A percentile compares a stretch with the other conserved stretches of the same genome.
phyloP scores from a whole-genome alignment of 352 stramenopile species.

The Globisporangium polare region DNA sequence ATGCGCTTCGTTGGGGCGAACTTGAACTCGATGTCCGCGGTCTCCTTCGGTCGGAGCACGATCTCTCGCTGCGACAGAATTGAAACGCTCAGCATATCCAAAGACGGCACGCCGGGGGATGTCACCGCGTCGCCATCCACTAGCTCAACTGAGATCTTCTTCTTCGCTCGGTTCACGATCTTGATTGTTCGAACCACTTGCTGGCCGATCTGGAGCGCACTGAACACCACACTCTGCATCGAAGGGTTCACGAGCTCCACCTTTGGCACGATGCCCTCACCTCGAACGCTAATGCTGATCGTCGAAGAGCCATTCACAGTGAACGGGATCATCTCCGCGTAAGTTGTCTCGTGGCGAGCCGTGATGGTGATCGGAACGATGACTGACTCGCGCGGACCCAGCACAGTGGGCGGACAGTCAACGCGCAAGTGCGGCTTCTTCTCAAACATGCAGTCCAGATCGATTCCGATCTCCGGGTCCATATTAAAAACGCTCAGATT shows the following conservation, averaged over 20 bases:
- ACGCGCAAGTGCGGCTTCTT: slow-evolving; percentile 86
- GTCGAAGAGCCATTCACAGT: slow-evolving; percentile 87
- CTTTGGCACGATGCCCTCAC: slow-evolving; percentile 70
- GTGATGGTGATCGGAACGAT: slow-evolving; percentile 86
- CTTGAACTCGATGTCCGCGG: slow-evolving; percentile 61
- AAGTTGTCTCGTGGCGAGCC: slow-evolving; percentile 74
- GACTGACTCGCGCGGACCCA: slow-evolving; percentile 75
- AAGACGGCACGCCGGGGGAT: slow-evolving; percentile 19
- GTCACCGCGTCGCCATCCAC: slow-evolving; percentile 20
- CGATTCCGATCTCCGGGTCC: slow-evolving; percentile 72
- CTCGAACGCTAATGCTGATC: slow-evolving; percentile 65
- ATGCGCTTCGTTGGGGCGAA: slow-evolving; percentile 72
- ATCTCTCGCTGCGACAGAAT: slow-evolving; percentile 68
- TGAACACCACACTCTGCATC: slow-evolving; percentile 82
- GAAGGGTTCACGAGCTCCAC: slow-evolving; percentile 87
- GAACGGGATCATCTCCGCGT: slow-evolving; percentile 88
- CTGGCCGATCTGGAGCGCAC: slow-evolving; percentile 80
- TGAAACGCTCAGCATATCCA: slow-evolving; percentile 48
- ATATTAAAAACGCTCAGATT: slow-evolving; percentile 85
- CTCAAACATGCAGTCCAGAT: slow-evolving; percentile 89
- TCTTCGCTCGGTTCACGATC: slow-evolving; percentile 85
- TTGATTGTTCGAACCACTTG: slow-evolving; percentile 62
- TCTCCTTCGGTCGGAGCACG: slow-evolving; percentile 73
- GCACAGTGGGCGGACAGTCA: slow-evolving; percentile 73
- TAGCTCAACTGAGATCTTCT: slow-evolving; percentile 65